phyloP scores from a whole-genome alignment of 352 stramenopile genomes.

The Phytophthora multivora region DNA sequence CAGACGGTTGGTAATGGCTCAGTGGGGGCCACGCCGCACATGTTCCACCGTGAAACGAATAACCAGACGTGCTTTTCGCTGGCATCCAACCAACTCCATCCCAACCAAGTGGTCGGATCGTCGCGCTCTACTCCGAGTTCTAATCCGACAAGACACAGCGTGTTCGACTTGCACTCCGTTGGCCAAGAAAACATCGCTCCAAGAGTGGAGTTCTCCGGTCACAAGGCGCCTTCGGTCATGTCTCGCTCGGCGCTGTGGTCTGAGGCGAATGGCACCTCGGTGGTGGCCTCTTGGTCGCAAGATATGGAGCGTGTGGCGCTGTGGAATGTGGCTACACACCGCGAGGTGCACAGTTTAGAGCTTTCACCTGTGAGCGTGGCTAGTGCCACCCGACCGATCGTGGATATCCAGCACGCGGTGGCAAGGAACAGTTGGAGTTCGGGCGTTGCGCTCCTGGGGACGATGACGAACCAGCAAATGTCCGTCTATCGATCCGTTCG shows the following conservation, averaged over 20 bases:
- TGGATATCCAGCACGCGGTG: conserved; percentile 48
- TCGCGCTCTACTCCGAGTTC: conserved; percentile 47
- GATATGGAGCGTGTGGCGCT: conserved; percentile 31
- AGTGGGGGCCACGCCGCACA: conserved; percentile 3
- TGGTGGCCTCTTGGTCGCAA: conserved; percentile 39
- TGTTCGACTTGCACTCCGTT: conserved; percentile 42
- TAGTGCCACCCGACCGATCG: conserved; percentile 19
- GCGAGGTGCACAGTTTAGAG: conserved; percentile 15
- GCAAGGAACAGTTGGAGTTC: conserved; percentile 28
- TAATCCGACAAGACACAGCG: conserved; percentile 41
- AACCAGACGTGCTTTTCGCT: conserved; percentile 46
- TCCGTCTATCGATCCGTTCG: conserved; percentile 25
- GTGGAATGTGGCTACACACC: conserved; percentile 29
- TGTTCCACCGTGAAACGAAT: conserved; percentile 23
- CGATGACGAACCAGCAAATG: conserved; percentile 35
- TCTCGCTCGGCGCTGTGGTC: conserved; percentile 56
- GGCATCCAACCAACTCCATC: conserved; percentile 25
- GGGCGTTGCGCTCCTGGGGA: conserved; percentile 39
- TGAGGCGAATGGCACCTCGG: conserved; percentile 28
- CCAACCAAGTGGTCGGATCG: conserved; percentile 45
- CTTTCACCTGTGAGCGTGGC: conserved; percentile 5
- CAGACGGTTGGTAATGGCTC: conserved; percentile 7
- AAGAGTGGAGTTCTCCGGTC: conserved; percentile 34
- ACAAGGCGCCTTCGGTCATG: conserved; percentile 48
- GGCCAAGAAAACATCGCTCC: conserved; percentile 12